Evolutionary conservation across 345 rosid species (phyloP), one percentile per base, ranked within the genome.

Genomic region (Psidium friedrichsthalianum): DNA sequence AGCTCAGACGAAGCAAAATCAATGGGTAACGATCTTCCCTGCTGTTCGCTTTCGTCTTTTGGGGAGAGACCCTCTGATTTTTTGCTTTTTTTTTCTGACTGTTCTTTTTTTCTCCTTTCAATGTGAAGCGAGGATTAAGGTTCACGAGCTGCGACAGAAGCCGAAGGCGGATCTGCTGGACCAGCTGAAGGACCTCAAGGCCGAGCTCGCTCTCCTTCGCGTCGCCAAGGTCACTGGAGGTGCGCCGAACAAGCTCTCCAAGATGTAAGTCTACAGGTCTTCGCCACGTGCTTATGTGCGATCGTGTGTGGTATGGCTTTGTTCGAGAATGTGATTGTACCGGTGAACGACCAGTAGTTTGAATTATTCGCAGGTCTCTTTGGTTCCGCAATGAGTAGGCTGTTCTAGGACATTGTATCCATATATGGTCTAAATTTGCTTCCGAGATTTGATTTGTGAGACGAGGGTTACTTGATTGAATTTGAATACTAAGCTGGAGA

Each of bases 151-250:
- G 88, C 88, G 95, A 18, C 92, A 94, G 89, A 93, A 93, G 55
- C 69, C 94, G 32, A 94, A 93, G 90, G 14, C 69, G 5, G 96
- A 94, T 0, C 92, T 94, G 49, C 86, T 90, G 87, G 81, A 29
- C 82, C 96, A 94, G 89, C 57, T 91, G 91, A 92, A 93, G 87
- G 96, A 94, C 52, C 93, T 94, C 56, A 94, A 94, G 85, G 91
- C 93, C 25, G 96, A 94, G 90, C 92, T 94, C 9, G 90, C 96
- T 16, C 93, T 92, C 80, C 94, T 94, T 18, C 94, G 96, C 16
- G 96, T 93, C 21, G 94, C 96, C 22, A 94, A 94, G 88, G 95
- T 94, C 84, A 93, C 95, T 49, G 95, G 96, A 4, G 96, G 96
- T 24, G 95, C 96, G 36, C 91, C 94, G 12, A 93, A 92, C 93